Conservation (phyloP, 2,329 filamentous ascomycete genomes). For the Trichoderma citrinoviride region DNA sequence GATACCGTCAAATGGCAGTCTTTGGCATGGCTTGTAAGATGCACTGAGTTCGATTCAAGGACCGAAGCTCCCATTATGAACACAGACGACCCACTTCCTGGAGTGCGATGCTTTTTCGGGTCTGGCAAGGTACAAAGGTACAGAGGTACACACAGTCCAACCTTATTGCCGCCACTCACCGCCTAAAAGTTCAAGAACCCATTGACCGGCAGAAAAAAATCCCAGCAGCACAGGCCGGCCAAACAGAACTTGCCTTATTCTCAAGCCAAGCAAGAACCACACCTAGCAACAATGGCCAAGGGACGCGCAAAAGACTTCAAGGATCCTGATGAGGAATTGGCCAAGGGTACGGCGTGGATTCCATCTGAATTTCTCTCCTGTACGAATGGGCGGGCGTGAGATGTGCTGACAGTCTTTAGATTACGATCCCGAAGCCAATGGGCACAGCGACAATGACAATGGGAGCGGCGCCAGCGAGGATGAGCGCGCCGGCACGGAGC, state of each 20-base stretch:
- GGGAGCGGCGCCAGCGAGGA: slow-evolving; percentile 49
- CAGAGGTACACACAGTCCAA: not conserved
- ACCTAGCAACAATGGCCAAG: slow-evolving; percentile 45
- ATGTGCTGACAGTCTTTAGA: slow-evolving; percentile 49
- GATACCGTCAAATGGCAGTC: not conserved
- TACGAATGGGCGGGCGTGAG: not conserved
- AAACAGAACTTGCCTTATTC: not conserved
- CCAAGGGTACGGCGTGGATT: slow-evolving; percentile 51
- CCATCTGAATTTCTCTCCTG: no score
- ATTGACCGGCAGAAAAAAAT: slow-evolving; percentile 32
- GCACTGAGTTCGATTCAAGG: not conserved
- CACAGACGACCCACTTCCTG: not conserved
- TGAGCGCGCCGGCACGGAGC: slow-evolving; percentile 69
- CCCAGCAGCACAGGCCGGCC: slow-evolving; percentile 34
- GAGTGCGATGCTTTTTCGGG: not conserved
- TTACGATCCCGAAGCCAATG: slow-evolving; percentile 74
- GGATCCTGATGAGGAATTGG: slow-evolving; percentile 59
- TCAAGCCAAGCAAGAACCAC: slow-evolving; percentile 21
- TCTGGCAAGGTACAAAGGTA: not conserved
- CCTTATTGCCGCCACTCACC: slow-evolving; percentile 46
- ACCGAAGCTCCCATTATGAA: not conserved
- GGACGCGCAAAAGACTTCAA: slow-evolving; percentile 59
- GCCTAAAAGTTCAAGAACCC: slow-evolving; percentile 49
- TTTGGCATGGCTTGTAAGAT: not conserved
- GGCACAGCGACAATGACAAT: slow-evolving; percentile 53